Conservation (phyloP, 768 basidiomycete species). For the Panaeolus cyanescens region DNA sequence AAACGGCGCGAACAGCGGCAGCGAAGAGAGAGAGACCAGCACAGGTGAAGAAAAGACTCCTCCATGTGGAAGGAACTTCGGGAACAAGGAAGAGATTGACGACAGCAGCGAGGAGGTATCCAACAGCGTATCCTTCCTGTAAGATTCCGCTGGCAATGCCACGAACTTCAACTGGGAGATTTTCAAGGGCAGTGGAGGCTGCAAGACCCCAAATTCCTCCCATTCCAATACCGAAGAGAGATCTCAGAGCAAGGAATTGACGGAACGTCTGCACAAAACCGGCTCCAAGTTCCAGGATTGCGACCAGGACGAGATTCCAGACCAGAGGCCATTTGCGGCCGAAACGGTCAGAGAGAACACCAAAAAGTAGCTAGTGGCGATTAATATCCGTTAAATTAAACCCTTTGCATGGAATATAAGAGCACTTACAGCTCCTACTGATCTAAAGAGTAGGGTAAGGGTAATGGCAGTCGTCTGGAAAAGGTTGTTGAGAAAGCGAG, state of each 20-base stretch:
- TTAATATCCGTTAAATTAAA: background rate
- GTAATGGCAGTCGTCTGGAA: conserved; percentile 79
- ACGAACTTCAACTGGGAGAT: conserved; percentile 83
- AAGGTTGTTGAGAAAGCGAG: background rate
- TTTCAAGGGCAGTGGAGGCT: conserved; percentile 83
- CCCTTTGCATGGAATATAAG: background rate
- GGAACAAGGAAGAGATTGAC: conserved; percentile 73
- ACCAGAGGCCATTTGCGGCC: conserved; percentile 96
- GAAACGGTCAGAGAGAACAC: conserved; percentile 83
- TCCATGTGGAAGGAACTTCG: conserved; percentile 54
- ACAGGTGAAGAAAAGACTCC: conserved; percentile 81
- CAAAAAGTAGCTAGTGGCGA: conserved; percentile 62
- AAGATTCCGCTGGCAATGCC: conserved; percentile 84
- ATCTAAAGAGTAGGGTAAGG: conserved; percentile 89
- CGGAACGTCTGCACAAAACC: conserved; percentile 78
- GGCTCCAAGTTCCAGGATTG: conserved; percentile 73
- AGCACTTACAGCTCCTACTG: conserved; percentile 62
- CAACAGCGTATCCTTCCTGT: conserved; percentile 88
- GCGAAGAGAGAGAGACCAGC: conserved; percentile 71
- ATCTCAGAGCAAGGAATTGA: conserved; percentile 81
- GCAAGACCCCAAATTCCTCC: conserved; percentile 90
- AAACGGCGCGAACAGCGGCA: conserved; percentile 58
- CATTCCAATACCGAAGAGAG: conserved; percentile 87
- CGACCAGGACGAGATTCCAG: conserved; percentile 69
- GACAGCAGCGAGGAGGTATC: conserved; percentile 81